A percentile compares a stretch with the other conserved stretches of the same genome.
Evolutionary conservation across 441 rosid species (phyloP).

Genomic region (Geranium incanum): DNA sequence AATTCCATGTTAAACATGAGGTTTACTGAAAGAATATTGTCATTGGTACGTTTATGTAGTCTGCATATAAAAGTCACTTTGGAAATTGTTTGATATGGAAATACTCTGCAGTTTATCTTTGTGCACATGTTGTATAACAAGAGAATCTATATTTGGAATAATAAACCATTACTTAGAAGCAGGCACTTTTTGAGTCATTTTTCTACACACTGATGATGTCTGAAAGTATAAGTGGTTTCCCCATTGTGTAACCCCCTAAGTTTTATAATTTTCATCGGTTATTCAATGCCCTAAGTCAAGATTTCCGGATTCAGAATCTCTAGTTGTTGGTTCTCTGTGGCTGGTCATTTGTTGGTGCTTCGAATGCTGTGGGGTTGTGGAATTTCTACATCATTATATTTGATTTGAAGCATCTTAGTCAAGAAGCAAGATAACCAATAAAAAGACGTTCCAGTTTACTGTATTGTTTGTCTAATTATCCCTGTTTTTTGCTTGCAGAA

Average conservation of each 20-base stretch:
- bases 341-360: constrained; percentile 1
- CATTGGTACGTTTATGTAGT: background rate
- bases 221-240: background rate
- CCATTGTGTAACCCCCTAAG: background rate
- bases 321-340: background rate
- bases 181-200: background rate
- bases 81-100: background rate
- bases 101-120: background rate
- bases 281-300: background rate
- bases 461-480: constrained; percentile 9
- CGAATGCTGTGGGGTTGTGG: background rate
- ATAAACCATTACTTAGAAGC: background rate
- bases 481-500: constrained; percentile 40
- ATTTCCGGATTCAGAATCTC: background rate
- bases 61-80: background rate
- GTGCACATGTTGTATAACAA: background rate
- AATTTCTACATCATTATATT: background rate
- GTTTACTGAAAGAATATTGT: background rate
- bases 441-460: background rate
- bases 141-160: background rate
- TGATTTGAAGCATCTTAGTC: background rate
- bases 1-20: background rate
- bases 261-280: background rate
- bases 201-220: background rate
- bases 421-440: constrained; percentile 1